Base-by-base conservation (phyloP, 192 early-diverging fungal species). In the Obelidium mucronatum region DNA sequence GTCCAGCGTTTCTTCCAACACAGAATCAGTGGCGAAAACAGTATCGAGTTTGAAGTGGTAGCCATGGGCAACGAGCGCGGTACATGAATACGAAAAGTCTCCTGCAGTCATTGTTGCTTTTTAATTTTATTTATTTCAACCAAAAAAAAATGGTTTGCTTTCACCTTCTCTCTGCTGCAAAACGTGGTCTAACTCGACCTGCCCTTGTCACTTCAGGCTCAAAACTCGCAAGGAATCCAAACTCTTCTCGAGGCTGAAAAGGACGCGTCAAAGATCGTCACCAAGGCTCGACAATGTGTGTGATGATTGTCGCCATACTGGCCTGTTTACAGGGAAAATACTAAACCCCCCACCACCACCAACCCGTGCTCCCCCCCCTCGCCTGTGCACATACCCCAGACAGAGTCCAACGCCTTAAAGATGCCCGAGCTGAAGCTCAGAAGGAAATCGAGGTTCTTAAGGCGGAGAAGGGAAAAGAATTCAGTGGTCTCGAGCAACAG, bases 201-300 rank as follows among this genome's bases (percentile, higher is more conserved):
- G 0, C 33, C 62, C 62, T 31, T 60, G 11, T 24, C 24, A 19
- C 58, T 24, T 22, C 35, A 5, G 78, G 74, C 81, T 33, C 81
- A 82, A 73, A 94, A 85, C 85, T 91, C 92, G 24, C 92, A 95
- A 83, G 95, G 95, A 55, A 97, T 99, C 78, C 92, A 95, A 78
- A 97, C 95, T 44, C 92, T 99, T 44, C 88, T 99, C 68, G 96
- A 99, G 73, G 97, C 97, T 66, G 97, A 99, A 84, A 95, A 95
- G 83, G 96, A 96, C 77, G 96, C 96, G 34, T 89, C 94, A 69
- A 93, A 91, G 82, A 96, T 97, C 78, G 96, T 99, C 61, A 86
- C 92, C 37, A 94, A 95, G 74, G 93, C 97, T 1, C 89, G 93
- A 71, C 90, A 93, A 80, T 95, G 95, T 95, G 90, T 87, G 82